Evolutionary conservation across 2,329 filamentous ascomycete genomes (phyloP).

Genomic region (Phyllosticta citriasiana): DNA sequence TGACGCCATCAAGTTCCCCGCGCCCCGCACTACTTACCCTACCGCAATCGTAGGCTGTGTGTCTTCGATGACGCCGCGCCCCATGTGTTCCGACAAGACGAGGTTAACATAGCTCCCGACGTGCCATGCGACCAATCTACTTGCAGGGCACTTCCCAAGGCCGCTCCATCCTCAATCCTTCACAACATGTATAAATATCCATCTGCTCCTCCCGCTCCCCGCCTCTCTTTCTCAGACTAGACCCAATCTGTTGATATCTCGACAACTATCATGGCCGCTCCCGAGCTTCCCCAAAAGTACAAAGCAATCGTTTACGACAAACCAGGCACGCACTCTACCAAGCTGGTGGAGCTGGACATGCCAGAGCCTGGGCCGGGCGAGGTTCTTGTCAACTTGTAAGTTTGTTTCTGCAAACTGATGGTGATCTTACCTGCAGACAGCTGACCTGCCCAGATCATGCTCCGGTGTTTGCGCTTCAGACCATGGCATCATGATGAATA

Average conservation of each 20-base stretch:
- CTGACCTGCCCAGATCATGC: constrained; percentile 11
- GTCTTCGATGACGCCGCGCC: neutral
- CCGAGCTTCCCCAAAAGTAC: constrained; percentile 44
- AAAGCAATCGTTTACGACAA: constrained; percentile 57
- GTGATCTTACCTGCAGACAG: neutral
- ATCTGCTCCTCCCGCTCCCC: neutral
- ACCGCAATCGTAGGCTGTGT: neutral
- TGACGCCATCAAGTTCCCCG: neutral
- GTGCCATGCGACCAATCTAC: neutral
- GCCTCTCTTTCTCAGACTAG: neutral
- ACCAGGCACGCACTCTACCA: constrained; percentile 54
- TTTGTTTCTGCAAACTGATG: constrained; percentile 10
- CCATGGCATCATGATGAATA: constrained; percentile 32
- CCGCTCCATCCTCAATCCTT: neutral
- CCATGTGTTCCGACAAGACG: neutral
- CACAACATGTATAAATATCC: neutral
- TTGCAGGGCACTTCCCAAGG: neutral
- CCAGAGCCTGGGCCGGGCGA: constrained; percentile 55
- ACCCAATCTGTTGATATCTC: neutral
- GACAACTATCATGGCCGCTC: constrained; percentile 15
- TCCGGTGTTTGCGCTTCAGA: constrained; percentile 10
- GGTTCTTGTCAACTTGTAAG: constrained; percentile 52
- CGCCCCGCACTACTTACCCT: neutral
- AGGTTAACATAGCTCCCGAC: neutral
- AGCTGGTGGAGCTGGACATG: constrained; percentile 52